Evolutionary conservation across 1,284 basidiomycete genomes (phyloP).

Genomic region (Heterobasidion occidentale): DNA sequence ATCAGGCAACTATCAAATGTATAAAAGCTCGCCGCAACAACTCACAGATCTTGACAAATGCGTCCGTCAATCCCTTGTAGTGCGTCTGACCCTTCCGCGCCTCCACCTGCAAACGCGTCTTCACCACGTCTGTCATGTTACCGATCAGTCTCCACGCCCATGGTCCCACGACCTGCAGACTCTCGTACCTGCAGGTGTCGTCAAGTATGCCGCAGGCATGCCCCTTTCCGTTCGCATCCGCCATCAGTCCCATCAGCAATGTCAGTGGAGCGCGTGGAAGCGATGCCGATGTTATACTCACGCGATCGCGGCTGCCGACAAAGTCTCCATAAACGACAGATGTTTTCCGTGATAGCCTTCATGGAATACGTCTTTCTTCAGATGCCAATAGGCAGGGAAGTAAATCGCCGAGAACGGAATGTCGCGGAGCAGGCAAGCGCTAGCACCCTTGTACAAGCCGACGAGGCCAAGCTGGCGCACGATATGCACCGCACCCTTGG

Average conservation of each 20-base stretch:
- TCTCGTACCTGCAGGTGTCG: conserved; percentile 69
- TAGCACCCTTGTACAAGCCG: conserved; percentile 88
- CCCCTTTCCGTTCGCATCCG: conserved; percentile 44
- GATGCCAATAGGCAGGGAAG: conserved; percentile 74
- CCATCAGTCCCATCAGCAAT: conserved; percentile 6
- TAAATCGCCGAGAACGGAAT: conserved; percentile 91
- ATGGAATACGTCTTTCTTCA: conserved; percentile 91
- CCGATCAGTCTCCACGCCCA: conserved; percentile 14
- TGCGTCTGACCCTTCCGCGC: conserved; percentile 86
- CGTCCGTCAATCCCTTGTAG: conserved; percentile 90
- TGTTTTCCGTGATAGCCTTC: conserved; percentile 96
- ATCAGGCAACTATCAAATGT: not conserved
- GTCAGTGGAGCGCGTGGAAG: not conserved
- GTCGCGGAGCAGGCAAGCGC: conserved; percentile 85
- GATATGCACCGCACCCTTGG: conserved; percentile 88
- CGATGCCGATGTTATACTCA: conserved; percentile 26
- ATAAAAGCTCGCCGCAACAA: conserved; percentile 12
- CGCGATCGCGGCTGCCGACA: conserved; percentile 78
- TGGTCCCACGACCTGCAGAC: not conserved
- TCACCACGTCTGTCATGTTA: conserved; percentile 78
- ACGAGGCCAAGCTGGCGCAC: conserved; percentile 88
- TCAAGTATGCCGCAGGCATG: conserved; percentile 90
- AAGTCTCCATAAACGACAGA: conserved; percentile 85
- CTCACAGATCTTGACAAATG: conserved; percentile 80
- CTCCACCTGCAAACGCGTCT: conserved; percentile 98